Evolutionary conservation across 257 asterid genomes (phyloP).

Genomic region (Striga asiatica): DNA sequence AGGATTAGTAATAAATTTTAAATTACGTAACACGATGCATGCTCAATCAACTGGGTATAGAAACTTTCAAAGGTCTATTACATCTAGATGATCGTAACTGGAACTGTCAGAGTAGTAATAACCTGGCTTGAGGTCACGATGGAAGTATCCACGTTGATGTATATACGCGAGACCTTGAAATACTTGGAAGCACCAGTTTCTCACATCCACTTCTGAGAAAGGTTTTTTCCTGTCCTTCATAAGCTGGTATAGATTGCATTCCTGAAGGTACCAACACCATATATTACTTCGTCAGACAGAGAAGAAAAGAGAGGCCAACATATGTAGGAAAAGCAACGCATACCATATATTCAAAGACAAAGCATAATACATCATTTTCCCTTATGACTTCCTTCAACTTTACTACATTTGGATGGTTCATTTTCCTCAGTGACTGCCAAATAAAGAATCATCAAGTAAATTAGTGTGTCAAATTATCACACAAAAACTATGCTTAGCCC

Average conservation of each 20-base stretch:
- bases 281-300: neutral
- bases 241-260: constrained; percentile 75
- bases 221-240: constrained; percentile 60
- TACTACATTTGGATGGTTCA: constrained; percentile 83
- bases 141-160: constrained; percentile 87
- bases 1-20: neutral
- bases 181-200: constrained; percentile 91
- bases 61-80: neutral
- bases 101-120: constrained; percentile 6
- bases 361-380: constrained; percentile 73
- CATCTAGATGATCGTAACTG: neutral
- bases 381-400: constrained; percentile 93
- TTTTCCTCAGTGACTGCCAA: constrained; percentile 69
- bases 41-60: neutral
- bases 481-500: neutral
- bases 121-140: constrained; percentile 99
- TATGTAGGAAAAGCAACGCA: constrained; percentile 1
- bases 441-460: constrained; percentile 1
- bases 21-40: neutral
- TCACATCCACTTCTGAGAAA: constrained; percentile 71
- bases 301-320: neutral
- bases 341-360: constrained; percentile 92
- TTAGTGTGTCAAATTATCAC: too few species aligned
- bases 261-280: constrained; percentile 30
- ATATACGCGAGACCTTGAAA: constrained; percentile 85